A percentile compares a stretch with the other conserved stretches of the same genome.
Evolutionary conservation across 495 filamentous ascomycete genomes (phyloP).

Genomic region (Penicillium arizonense): DNA sequence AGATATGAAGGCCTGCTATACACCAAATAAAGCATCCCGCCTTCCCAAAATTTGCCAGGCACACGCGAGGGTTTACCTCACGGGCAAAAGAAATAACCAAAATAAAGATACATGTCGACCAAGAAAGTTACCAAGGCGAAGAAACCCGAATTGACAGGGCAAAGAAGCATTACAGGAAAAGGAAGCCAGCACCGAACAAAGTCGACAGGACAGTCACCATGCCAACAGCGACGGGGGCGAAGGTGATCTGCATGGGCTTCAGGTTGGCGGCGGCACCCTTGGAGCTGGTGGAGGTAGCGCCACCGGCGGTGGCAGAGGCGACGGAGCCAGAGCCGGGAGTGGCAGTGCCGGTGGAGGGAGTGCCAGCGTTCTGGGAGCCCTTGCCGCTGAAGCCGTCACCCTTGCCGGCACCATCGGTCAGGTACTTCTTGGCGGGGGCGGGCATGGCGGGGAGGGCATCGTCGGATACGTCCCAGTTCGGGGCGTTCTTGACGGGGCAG

Average conservation of each 20-base stretch:
- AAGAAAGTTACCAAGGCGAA: constrained; percentile 12
- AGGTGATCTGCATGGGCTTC: constrained; percentile 44
- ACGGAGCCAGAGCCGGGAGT: constrained; percentile 60
- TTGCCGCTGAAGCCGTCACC: constrained; percentile 68
- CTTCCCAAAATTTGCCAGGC: constrained; percentile 3
- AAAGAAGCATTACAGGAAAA: constrained; percentile 33
- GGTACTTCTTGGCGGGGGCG: constrained; percentile 60
- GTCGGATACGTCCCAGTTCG: constrained; percentile 70
- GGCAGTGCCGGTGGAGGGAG: constrained; percentile 59
- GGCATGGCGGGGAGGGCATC: constrained; percentile 77
- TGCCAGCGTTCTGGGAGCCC: constrained; percentile 70
- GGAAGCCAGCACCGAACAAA: constrained; percentile 61
- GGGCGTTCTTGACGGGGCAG: constrained; percentile 65
- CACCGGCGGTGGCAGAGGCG: constrained; percentile 23
- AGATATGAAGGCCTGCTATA: constrained; percentile 17
- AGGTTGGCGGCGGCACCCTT: constrained; percentile 45
- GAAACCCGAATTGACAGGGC: not conserved
- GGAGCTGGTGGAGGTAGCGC: constrained; percentile 35
- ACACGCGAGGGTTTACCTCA: not conserved
- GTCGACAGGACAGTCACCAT: constrained; percentile 57
- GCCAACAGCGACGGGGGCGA: constrained; percentile 54
- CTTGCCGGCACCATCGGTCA: constrained; percentile 70
- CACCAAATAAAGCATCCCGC: constrained; percentile 8
- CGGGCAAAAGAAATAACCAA: not conserved
- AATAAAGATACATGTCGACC: constrained; percentile 20